These are phyloP conservation scores for Zancudomyces culisetae DNA, from an alignment of 371 early-diverging fungal genomes.

Conservation along the genomic window DNA sequence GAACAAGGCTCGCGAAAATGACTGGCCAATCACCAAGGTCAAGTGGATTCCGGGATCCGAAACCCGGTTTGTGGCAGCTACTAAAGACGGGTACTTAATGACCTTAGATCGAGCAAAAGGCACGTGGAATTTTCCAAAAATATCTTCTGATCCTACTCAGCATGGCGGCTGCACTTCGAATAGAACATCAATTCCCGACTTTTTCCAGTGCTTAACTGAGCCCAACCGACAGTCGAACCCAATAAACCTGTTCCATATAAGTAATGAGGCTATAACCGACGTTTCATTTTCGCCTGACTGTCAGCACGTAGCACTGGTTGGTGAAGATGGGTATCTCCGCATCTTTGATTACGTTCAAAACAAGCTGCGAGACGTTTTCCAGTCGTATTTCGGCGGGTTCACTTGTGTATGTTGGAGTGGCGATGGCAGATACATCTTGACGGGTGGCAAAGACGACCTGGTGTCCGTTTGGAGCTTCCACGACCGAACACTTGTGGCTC, in stretches of 20 bases:
- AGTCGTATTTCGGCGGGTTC: conserved; percentile 66
- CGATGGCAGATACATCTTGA: conserved; percentile 77
- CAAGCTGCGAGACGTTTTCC: conserved; percentile 43
- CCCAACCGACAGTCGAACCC: conserved; percentile 46
- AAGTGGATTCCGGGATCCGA: conserved; percentile 86
- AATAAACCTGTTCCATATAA: conserved; percentile 48
- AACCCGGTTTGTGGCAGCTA: conserved; percentile 58
- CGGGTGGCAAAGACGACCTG: conserved; percentile 90
- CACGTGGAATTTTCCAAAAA: conserved; percentile 24
- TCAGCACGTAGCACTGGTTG: conserved; percentile 55
- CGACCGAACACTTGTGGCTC: conserved; percentile 54
- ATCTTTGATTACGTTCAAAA: conserved; percentile 56
- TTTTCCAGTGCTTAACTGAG: too few relatives aligned
- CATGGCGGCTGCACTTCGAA: too few relatives aligned
- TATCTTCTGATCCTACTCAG: conserved; percentile 11
- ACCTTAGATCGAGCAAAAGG: conserved; percentile 79
- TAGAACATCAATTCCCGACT: too few relatives aligned
- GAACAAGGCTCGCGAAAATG: conserved; percentile 37
- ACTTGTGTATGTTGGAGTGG: conserved; percentile 80
- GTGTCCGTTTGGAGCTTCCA: conserved; percentile 76
- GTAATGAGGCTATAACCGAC: conserved; percentile 40
- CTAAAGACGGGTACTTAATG: conserved; percentile 50
- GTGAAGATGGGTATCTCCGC: conserved; percentile 54
- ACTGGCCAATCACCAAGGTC: conserved; percentile 48
- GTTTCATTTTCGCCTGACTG: conserved; percentile 75